Evolutionary conservation across 2,329 filamentous ascomycete species (phyloP), one percentile per base, ranked within the genome.

Genomic region (Eutypella sp.): DNA sequence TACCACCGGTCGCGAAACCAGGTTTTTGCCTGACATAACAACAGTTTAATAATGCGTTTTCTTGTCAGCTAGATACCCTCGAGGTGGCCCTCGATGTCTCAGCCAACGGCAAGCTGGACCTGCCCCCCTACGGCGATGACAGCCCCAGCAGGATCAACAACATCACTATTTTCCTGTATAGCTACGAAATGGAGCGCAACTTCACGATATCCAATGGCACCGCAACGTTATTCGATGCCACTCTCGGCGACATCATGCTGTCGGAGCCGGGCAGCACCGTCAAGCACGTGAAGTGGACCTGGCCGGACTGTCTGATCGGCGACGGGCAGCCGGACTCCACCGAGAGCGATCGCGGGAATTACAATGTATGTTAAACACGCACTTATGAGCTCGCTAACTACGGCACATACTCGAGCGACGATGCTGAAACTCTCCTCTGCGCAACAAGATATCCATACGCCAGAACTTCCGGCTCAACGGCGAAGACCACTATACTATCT

Each of bases 221-320:
- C 2, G 72, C 71, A 5, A 67, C 71, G 3, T 62, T 64, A 7
- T 68, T 71, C 45, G 72, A 75, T 43, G 76, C 75, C 7, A 82
- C 75, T 37, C 63, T 83, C 6, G 78, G 79, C 2, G 71, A 82
- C 41, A 82, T 88, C 45, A 76, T 88, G 69, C 61, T 66, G 23
- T 78, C 84, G 50, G 83, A 88, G 57, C 65, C 74, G 1, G 76
- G 77, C 3, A 85, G 82, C 57, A 87, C 84, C 0, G 85, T 88
- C 37, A 88, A 88, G 60, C 84, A 88, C 59, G 74, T 87, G 50
- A 82, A 83, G 58, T 88, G 84, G 81, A 69, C 77, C 18, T 88
- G 84, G 84, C 84, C 85, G 0, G 75, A 77, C 47, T 88, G 84
- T 55, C 69, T 88, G 0, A 78, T 81, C 3, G 84, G 84, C 16